Base-by-base conservation (phyloP, 129 eudicot genomes). In the Gnaphalium uliginosum region DNA sequence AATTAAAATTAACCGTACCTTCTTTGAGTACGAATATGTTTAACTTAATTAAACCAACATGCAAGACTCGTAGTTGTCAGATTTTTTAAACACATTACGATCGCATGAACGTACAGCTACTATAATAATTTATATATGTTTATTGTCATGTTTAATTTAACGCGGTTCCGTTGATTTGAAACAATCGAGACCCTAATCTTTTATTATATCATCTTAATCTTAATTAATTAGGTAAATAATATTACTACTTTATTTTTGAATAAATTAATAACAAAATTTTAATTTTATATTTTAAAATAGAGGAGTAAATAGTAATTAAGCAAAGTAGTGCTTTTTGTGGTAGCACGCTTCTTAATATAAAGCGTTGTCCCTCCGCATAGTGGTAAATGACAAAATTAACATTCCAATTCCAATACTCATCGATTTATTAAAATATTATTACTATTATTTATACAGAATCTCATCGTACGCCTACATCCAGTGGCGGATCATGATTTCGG, bases 331-430 rank as follows among this genome's bases (percentile, higher is more conserved):
- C 81, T 61, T 32, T 82, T 79, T 79, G 81, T 75, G 71, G 67
- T 75, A 62, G 84, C 90, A 83, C 79, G 88, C 84, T 84, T 78
- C 67, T 81, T 57, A 57, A 82, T 75, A 81, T 73, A 33, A 78
- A 78, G 82, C 86, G 78, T 71, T 87, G 88, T 83, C 83, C 41
- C 86, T 78, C 61, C 76, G 75, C 46, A 72, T 82, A 41, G 73
- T 71, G 77, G 79, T 79, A 87, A 69, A 87, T 68, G 88, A 84
- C 88, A 76, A 87, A 82, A 26, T 81, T 78, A 77, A 79, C 88
- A 81, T 87, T 84, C 86, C 79, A 61, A 60, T 66, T 51, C 53
- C 43, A 71, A 57, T 75, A 69, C 65, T 81, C 72, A 76, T 69
- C 64, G 68, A 56, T 68, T 51, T 51, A 66, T 54, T 76, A 33